Conservation (phyloP, 2,329 filamentous ascomycete genomes). For the Rosellinia necatrix region DNA sequence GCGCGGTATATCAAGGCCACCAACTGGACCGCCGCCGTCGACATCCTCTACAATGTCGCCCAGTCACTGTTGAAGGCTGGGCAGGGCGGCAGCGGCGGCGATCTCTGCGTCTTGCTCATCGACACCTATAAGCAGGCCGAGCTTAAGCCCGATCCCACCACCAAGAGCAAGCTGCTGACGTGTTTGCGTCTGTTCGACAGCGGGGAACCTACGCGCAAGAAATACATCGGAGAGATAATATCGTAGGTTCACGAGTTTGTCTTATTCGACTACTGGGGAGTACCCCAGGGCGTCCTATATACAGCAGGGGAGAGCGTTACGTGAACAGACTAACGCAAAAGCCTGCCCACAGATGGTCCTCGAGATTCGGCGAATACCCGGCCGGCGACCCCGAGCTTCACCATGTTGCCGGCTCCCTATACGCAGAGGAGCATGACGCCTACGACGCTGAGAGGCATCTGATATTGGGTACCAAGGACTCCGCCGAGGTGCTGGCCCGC, state of each 20-base stretch:
- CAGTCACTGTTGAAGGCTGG: constrained; percentile 85
- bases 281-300: too few species aligned
- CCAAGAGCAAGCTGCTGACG: constrained; percentile 76
- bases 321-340: constrained; percentile 20
- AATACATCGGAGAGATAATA: constrained; percentile 85
- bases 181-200: constrained; percentile 79
- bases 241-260: constrained; percentile 52
- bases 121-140: constrained; percentile 91
- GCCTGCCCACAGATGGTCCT: constrained; percentile 69
- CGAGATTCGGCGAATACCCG: constrained; percentile 82
- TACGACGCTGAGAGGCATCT: constrained; percentile 95
- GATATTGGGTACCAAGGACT: constrained; percentile 85
- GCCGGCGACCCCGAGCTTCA: constrained; percentile 94
- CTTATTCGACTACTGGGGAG: constrained; percentile 3
- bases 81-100: constrained; percentile 92
- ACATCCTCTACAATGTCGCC: constrained; percentile 83
- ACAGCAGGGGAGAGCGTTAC: constrained; percentile 5
- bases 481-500: constrained; percentile 75
- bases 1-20: constrained; percentile 88
- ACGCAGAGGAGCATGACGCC: constrained; percentile 88
- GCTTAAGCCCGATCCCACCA: constrained; percentile 73
- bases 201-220: constrained; percentile 89
- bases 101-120: constrained; percentile 83
- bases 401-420: constrained; percentile 85
- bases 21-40: constrained; percentile 84